Conservation (phyloP, 1,284 basidiomycete species). For the Papiliotrema flavescens region DNA sequence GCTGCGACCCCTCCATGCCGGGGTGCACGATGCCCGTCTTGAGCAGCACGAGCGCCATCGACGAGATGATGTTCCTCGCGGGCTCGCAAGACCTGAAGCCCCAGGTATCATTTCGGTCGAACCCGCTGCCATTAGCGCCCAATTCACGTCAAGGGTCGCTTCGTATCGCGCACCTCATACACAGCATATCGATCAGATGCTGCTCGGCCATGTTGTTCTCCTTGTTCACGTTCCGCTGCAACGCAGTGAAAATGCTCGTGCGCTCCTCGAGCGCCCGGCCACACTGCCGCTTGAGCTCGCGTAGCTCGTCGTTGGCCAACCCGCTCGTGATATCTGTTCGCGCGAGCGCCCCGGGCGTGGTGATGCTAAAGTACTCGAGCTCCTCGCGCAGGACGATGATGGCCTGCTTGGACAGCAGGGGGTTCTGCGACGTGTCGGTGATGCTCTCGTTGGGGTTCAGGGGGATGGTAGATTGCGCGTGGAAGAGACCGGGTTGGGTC, state of each 20-base stretch:
- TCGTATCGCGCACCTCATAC: constrained; percentile 95
- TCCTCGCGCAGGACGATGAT: constrained; percentile 98
- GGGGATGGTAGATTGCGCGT: constrained; percentile 73
- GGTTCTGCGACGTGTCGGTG: constrained; percentile 63
- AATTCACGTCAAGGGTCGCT: background rate
- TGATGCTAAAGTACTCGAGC: constrained; percentile 94
- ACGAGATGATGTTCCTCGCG: constrained; percentile 92
- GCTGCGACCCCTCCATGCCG: constrained; percentile 25
- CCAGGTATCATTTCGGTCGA: constrained; percentile 94
- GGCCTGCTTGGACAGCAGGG: constrained; percentile 90
- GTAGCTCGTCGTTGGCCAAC: constrained; percentile 68
- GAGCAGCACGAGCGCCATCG: constrained; percentile 92
- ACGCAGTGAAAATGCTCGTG: constrained; percentile 90
- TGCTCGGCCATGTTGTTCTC: constrained; percentile 99
- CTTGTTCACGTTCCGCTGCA: constrained; percentile 98
- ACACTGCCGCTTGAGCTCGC: constrained; percentile 75
- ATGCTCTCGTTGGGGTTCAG: constrained; percentile 47
- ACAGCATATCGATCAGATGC: constrained; percentile 99
- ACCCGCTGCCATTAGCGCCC: constrained; percentile 62
- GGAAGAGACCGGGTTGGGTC: constrained; percentile 66
- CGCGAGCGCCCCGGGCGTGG: constrained; percentile 48
- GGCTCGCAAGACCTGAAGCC: constrained; percentile 95
- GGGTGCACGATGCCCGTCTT: constrained; percentile 90
- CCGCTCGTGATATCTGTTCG: constrained; percentile 66
- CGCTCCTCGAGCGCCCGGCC: constrained; percentile 85